phyloP scores from a whole-genome alignment of 2,329 filamentous ascomycete genomes.

The Cercospora sp. region DNA sequence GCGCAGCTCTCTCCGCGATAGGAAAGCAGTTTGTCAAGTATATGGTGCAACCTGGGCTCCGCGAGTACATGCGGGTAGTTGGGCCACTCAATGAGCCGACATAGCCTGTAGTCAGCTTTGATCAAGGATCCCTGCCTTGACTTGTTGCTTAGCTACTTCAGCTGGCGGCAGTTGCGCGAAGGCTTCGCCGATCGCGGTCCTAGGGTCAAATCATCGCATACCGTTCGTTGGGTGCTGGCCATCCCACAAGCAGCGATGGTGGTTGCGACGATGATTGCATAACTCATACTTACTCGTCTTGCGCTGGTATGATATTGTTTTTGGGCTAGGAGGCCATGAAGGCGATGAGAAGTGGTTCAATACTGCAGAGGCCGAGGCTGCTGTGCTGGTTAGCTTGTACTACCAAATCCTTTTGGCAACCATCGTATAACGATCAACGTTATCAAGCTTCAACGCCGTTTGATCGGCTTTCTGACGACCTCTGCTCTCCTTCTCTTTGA shows the following conservation, averaged over 20 bases:
- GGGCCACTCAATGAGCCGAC: neutral
- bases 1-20: neutral
- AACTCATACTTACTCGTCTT: neutral
- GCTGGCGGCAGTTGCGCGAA: neutral
- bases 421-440: slow-evolving; percentile 85
- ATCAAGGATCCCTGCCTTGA: neutral
- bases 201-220: neutral
- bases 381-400: neutral
- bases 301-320: neutral
- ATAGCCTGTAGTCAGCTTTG: neutral
- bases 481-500: slow-evolving; percentile 63
- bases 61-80: neutral
- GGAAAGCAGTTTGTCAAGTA: neutral
- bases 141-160: neutral
- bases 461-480: slow-evolving; percentile 54
- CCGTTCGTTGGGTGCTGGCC: neutral
- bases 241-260: neutral
- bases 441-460: slow-evolving; percentile 61
- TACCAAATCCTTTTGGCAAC: slow-evolving; percentile 95
- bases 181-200: neutral
- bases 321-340: neutral
- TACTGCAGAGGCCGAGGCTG: neutral
- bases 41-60: neutral
- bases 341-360: neutral
- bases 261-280: neutral